A percentile compares a stretch with the other conserved stretches of the same genome.
Evolutionary conservation across 805 yeast species (phyloP).

Genomic region (Metschnikowia rubicola): DNA sequence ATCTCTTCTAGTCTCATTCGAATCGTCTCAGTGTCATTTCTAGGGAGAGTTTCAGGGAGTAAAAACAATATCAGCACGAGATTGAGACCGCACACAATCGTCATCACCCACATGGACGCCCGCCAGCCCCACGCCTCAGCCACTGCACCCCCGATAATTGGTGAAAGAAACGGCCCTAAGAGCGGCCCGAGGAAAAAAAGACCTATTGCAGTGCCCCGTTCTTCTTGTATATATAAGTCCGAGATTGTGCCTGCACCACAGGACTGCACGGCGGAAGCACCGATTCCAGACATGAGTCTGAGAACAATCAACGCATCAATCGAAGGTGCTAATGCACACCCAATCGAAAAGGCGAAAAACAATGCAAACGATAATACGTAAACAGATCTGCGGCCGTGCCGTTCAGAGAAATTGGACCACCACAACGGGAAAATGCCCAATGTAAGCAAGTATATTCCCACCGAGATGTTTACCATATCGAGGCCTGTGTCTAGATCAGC

Average conservation of each 20-base stretch:
- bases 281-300: conserved; percentile 73
- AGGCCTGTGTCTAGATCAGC: conserved; percentile 52
- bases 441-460: conserved; percentile 72
- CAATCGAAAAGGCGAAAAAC: conserved; percentile 65
- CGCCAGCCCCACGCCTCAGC: conserved; percentile 79
- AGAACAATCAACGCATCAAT: conserved; percentile 64
- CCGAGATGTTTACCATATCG: conserved; percentile 67
- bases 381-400: conserved; percentile 69
- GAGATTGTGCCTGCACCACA: conserved; percentile 88
- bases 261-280: conserved; percentile 78
- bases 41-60: conserved; percentile 78
- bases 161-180: conserved; percentile 75
- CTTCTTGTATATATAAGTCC: conserved; percentile 62
- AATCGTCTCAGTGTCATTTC: conserved; percentile 51
- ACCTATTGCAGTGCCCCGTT: conserved; percentile 79
- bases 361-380: conserved; percentile 65
- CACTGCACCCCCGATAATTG: conserved; percentile 74
- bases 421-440: conserved; percentile 81
- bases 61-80: conserved; percentile 48
- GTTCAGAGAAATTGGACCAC: conserved; percentile 83
- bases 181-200: conserved; percentile 77
- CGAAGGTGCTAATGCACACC: conserved; percentile 62
- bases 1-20: conserved; percentile 2
- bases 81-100: conserved; percentile 58
- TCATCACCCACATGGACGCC: conserved; percentile 83